Base-by-base conservation (phyloP, 2,329 filamentous ascomycete genomes). In the Cercospora canescens region DNA sequence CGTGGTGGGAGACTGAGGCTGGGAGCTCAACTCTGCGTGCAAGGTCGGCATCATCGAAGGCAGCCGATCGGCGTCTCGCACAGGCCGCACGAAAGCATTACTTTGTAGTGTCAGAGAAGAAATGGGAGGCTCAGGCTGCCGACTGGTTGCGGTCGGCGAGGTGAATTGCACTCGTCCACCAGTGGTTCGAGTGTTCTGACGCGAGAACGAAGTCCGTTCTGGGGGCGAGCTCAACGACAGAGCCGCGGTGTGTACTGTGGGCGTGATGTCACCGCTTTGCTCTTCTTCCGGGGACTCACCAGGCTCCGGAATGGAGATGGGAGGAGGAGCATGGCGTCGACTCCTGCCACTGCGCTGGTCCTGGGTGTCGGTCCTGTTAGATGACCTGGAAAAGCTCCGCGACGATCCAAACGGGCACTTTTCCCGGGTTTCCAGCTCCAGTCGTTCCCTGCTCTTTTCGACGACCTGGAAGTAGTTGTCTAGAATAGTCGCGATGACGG, bases 381-480 rank as follows among this genome's bases (percentile, higher is more conserved):
- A 77, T 52, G 79, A 79, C 28, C 80, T 75, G 50, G 79, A 79
- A 72, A 79, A 78, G 72, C 71, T 70, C 57, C 70, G 71, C 11
- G 70, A 78, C 2, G 48, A 45, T 26, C 60, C 60, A 62, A 76
- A 73, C 0, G 73, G 73, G 55, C 74, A 83, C 72, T 88, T 81
- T 45, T 79, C 85, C 74, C 92, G 91, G 74, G 88, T 85, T 75
- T 96, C 95, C 62, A 88, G 86, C 76, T 97, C 93, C 32, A 89
- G 89, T 81, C 92, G 92, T 77, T 95, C 92, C 68, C 92, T 90
- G 77, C 91, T 92, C 79, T 93, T 94, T 74, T 98, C 94, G 70
- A 97, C 89, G 67, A 97, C 93, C 77, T 96, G 93, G 82, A 97
- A 94, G 81, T 99, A 99, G 80, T 98, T 98, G 81, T 97, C 93